Percentiles rank a stretch among this genome's conserved stretches.
phyloP scores from a whole-genome alignment of 2,329 filamentous ascomycete genomes.

The Nigrospora sphaerica region DNA sequence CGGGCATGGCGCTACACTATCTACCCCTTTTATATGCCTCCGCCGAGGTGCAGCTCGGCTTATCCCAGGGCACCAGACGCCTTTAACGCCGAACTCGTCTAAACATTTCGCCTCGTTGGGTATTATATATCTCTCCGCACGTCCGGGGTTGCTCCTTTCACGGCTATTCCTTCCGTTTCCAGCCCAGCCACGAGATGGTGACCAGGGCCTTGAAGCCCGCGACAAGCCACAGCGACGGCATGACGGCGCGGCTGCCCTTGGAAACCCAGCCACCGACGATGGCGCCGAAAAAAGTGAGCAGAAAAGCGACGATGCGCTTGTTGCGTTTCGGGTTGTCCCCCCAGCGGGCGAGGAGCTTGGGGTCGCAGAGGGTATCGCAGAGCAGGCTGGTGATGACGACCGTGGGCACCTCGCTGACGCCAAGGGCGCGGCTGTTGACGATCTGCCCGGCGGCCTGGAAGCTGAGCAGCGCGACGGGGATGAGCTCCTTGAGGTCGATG shows the following conservation, averaged over 20 bases:
- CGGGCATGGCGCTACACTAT: too few relatives aligned
- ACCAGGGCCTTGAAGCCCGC: constrained; percentile 33
- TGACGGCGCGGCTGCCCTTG: constrained; percentile 31
- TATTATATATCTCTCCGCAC: too few relatives aligned
- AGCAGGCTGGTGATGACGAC: constrained; percentile 48
- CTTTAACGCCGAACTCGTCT: too few relatives aligned
- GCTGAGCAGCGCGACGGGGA: constrained; percentile 38
- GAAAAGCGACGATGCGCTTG: constrained; percentile 33
- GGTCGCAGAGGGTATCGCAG: constrained; percentile 46
- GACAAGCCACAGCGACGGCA: constrained; percentile 36
- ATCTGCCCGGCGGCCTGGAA: constrained; percentile 50
- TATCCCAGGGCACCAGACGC: too few relatives aligned
- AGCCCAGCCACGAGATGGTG: constrained; percentile 20
- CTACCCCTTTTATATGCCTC: too few relatives aligned
- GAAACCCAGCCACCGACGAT: constrained; percentile 41
- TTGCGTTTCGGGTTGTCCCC: constrained; percentile 42
- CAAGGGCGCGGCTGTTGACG: constrained; percentile 40
- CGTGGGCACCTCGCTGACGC: constrained; percentile 47
- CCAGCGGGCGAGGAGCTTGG: constrained; percentile 32
- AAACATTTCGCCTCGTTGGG: too few relatives aligned
- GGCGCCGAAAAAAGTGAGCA: constrained; percentile 33
- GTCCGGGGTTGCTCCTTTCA: too few relatives aligned
- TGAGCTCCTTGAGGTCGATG: constrained; percentile 17
- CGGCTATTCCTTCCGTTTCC: too few relatives aligned
- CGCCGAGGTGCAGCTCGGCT: too few relatives aligned